Conservation (phyloP, 768 basidiomycete genomes). For the Leccinum boreale region DNA sequence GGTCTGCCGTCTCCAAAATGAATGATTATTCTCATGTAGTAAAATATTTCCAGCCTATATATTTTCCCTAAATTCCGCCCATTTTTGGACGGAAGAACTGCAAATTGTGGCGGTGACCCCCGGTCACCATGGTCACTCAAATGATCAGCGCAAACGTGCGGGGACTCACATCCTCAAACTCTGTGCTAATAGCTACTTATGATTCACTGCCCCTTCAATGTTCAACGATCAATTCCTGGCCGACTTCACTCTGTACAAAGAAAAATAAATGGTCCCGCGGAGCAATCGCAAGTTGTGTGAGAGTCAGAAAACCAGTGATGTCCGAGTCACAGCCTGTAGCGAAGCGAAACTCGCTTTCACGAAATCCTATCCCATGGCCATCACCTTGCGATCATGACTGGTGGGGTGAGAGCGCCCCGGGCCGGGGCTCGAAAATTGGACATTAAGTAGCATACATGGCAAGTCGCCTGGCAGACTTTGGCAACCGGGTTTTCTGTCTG, state of each 20-base stretch:
- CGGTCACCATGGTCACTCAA: background rate
- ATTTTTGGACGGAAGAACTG: background rate
- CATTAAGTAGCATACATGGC: background rate
- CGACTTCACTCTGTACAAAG: background rate
- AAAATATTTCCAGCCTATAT: background rate
- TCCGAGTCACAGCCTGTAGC: background rate
- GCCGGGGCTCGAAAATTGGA: background rate
- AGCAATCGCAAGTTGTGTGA: background rate
- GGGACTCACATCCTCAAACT: background rate
- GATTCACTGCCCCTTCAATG: background rate
- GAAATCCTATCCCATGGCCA: too few relatives aligned
- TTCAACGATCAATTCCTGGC: background rate
- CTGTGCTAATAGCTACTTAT: background rate
- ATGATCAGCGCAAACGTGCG: background rate
- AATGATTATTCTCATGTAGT: too few relatives aligned
- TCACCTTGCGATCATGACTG: background rate
- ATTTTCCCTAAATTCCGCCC: background rate
- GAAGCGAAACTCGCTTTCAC: background rate
- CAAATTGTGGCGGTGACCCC: background rate
- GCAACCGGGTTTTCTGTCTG: background rate
- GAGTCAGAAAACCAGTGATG: background rate
- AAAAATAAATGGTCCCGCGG: background rate
- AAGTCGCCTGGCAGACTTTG: background rate
- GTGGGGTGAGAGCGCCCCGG: too few relatives aligned
- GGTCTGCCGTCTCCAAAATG: too few relatives aligned